phyloP scores from a whole-genome alignment of 108 stramenopile species.

The Cyclotella choctawhatcheeana region DNA sequence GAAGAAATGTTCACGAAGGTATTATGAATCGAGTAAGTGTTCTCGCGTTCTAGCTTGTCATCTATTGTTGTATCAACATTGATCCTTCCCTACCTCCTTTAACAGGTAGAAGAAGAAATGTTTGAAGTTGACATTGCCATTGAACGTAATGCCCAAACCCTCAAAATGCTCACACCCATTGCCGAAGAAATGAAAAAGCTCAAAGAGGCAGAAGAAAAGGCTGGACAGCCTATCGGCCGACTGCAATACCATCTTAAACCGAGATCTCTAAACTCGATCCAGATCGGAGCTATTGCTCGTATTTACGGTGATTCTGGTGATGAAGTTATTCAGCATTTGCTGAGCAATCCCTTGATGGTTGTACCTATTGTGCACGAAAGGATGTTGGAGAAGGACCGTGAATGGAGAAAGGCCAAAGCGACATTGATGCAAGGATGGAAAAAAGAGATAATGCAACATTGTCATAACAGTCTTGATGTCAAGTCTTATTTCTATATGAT shows the following conservation, averaged over 20 bases:
- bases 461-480: conserved; percentile 71
- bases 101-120: conserved; percentile 82
- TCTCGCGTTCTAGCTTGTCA: not conserved
- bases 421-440: conserved; percentile 75
- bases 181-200: conserved; percentile 88
- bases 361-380: conserved; percentile 95
- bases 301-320: conserved; percentile 87
- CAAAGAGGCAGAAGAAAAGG: conserved; percentile 78
- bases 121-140: conserved; percentile 99
- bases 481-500: conserved; percentile 57
- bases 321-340: conserved; percentile 93
- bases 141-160: conserved; percentile 88
- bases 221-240: conserved; percentile 87
- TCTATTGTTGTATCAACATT: not conserved
- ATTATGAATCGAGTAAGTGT: conserved; percentile 46
- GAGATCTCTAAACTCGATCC: conserved; percentile 68
- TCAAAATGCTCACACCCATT: conserved; percentile 90
- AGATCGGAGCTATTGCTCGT: conserved; percentile 84
- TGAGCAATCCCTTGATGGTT: conserved; percentile 91
- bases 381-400: conserved; percentile 94
- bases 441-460: conserved; percentile 58
- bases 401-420: conserved; percentile 87
- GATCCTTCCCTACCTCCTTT: not conserved
- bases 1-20: conserved; percentile 83
- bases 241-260: conserved; percentile 79